Percentiles rank a stretch among this genome's conserved stretches.
These are phyloP conservation scores for Lactifluus pinguis DNA, from an alignment of 768 basidiomycete genomes.

Conservation along the genomic window DNA sequence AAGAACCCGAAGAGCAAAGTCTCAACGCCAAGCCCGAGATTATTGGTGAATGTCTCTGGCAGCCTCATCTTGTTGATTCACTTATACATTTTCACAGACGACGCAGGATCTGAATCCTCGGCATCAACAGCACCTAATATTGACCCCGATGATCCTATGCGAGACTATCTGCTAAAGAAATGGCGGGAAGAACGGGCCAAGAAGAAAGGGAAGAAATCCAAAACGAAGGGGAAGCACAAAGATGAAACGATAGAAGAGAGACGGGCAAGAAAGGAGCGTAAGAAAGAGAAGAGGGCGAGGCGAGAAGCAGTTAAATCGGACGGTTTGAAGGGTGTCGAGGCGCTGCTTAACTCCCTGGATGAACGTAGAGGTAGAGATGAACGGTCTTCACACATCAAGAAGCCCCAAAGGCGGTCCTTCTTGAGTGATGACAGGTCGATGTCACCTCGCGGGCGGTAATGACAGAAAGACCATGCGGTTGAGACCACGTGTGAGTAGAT, in stretches of 20 bases:
- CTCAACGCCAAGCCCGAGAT: constrained; percentile 79
- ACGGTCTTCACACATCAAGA: neutral
- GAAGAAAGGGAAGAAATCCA: constrained; percentile 49
- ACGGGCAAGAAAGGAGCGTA: constrained; percentile 63
- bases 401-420: neutral
- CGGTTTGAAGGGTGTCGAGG: constrained; percentile 57
- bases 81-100: constrained; percentile 32
- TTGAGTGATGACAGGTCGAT: neutral
- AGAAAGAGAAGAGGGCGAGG: constrained; percentile 55
- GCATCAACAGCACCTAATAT: constrained; percentile 56
- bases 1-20: constrained; percentile 76
- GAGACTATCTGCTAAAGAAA: constrained; percentile 77
- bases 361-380: constrained; percentile 12
- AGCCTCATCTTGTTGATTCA: neutral
- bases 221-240: constrained; percentile 50
- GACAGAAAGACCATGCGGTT: neutral
- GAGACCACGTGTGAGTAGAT: too few species aligned
- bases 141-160: constrained; percentile 98
- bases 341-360: constrained; percentile 46
- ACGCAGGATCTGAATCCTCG: constrained; percentile 55
- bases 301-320: constrained; percentile 47
- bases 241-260: constrained; percentile 77
- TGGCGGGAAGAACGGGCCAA: constrained; percentile 59
- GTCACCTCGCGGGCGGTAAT: neutral
- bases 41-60: constrained; percentile 41